A percentile compares a stretch with the other conserved stretches of the same genome.
phyloP scores from a whole-genome alignment of 2,329 filamentous ascomycete genomes.

The Cladophialophora bantiana region DNA sequence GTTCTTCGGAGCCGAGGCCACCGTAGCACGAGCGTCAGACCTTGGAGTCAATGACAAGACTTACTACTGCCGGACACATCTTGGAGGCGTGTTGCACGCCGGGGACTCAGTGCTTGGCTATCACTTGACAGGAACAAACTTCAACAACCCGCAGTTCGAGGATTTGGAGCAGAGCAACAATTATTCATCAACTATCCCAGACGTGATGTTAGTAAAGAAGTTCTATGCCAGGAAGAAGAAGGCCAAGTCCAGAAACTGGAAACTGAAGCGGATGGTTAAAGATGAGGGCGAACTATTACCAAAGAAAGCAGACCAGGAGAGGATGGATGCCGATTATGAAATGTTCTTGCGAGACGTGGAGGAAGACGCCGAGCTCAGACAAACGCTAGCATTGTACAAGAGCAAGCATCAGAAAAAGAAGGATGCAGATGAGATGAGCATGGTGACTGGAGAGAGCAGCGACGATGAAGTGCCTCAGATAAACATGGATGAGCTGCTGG shows the following conservation, averaged over 20 bases:
- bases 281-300: conserved; percentile 88
- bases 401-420: conserved; percentile 63
- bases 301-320: conserved; percentile 85
- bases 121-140: conserved; percentile 84
- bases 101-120: conserved; percentile 97
- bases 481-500: conserved; percentile 80
- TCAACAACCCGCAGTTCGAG: conserved; percentile 87
- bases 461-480: conserved; percentile 74
- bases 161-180: conserved; percentile 78
- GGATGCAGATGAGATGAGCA: conserved; percentile 53
- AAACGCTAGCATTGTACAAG: conserved; percentile 87
- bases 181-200: conserved; percentile 80
- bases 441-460: conserved; percentile 64
- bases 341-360: conserved; percentile 97
- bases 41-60: conserved; percentile 84
- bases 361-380: conserved; percentile 86
- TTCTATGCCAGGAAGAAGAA: conserved; percentile 88
- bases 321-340: conserved; percentile 92
- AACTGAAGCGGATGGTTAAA: conserved; percentile 88
- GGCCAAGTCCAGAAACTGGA: conserved; percentile 85
- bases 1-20: conserved; percentile 84
- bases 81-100: conserved; percentile 82
- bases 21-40: conserved; percentile 84
- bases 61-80: conserved; percentile 89
- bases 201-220: conserved; percentile 97